Conservation (phyloP, 306 rosid species). For the Castanea sativa region DNA sequence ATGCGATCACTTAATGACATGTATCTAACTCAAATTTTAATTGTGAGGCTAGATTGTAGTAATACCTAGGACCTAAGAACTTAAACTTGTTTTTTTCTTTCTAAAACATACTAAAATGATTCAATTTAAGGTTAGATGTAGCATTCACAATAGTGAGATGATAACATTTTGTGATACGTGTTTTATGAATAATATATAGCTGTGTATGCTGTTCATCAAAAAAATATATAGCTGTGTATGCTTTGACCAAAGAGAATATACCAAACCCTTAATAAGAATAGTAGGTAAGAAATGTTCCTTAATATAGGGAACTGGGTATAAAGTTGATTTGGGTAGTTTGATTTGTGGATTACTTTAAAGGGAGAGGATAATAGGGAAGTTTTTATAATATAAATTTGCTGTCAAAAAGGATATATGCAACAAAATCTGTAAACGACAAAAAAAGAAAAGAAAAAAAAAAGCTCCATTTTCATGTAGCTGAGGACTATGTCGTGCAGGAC, state of each 20-base stretch:
- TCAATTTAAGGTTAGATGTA: not conserved
- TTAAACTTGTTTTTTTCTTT: no score
- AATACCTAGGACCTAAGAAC: no score
- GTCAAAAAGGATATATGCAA: not conserved
- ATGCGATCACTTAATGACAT: no score
- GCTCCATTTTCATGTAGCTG: conserved; percentile 22
- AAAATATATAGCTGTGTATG: no score
- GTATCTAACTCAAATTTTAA: no score
- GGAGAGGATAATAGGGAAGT: not conserved
- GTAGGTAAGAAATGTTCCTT: not conserved
- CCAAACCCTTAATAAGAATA: not conserved
- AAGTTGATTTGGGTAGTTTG: not conserved
- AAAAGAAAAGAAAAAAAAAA: not conserved
- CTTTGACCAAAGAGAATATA: not conserved
- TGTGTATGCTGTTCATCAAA: no score
- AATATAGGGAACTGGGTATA: not conserved
- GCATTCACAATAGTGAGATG: not conserved
- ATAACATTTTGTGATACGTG: not conserved
- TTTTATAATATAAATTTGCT: not conserved
- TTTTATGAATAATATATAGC: no score
- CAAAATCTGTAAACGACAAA: conserved; percentile 17
- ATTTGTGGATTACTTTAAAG: not conserved
- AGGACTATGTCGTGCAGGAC: conserved; percentile 59
- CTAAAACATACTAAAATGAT: not conserved
- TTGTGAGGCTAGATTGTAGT: no score